Evolutionary conservation across 345 rosid genomes (phyloP), one percentile per base, ranked within the genome.

Genomic region (Viola odorata): DNA sequence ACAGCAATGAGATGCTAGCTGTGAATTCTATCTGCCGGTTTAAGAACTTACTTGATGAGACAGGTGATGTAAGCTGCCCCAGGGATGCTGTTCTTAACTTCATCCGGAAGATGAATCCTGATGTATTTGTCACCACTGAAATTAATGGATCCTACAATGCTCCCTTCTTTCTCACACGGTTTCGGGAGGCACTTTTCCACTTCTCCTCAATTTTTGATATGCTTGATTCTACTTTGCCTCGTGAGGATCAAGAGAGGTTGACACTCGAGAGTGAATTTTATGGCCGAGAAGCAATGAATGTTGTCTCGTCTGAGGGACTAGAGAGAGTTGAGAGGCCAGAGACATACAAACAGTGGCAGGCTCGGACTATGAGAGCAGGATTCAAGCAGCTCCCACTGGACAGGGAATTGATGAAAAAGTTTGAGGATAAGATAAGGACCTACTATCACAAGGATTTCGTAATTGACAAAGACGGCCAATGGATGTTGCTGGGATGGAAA

Each of bases 271-370:
- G 64, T 68, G 97, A 88, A 63, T 69, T 90, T 23, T 79, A 82
- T 49, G 95, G 97, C 53, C 79, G 90, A 71, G 97, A 94, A 67
- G 96, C 87, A 11, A 63, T 88, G 77, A 94, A 90, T 73, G 87
- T 80, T 15, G 72, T 90, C 41, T 97, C 99, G 0, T 94, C 96
- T 7, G 99, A 94, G 80, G 88, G 96, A 5, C 71, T 79, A 86
- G 99, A 90, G 58, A 83, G 99, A 81, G 87, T 86, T 53, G 99
- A 88, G 81, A 82, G 98, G 76, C 97, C 98, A 0, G 97, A 92
- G 74, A 85, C 91, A 1, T 84, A 86, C 77, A 94, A 90, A 84
- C 99, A 94, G 73, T 90, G 97, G 97, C 95, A 88, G 10, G 75
- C 65, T 17, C 77, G 99, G 56, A 77, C 75, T 50, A 72, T 69